Base-by-base conservation (phyloP, 2,329 filamentous ascomycete genomes). In the Fusarium sulawesiense region DNA sequence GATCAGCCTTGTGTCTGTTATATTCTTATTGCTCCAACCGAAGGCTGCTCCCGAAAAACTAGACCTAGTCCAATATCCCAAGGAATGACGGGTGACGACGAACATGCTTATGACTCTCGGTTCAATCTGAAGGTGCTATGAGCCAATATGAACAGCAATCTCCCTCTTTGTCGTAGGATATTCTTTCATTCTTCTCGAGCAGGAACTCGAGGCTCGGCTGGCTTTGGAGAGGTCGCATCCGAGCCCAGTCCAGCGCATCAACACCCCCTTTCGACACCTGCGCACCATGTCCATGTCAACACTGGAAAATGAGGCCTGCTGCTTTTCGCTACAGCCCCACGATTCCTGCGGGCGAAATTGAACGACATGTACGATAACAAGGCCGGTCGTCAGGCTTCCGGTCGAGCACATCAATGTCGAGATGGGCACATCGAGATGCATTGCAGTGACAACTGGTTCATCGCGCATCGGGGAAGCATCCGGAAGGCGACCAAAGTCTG, bases 321-420 rank as follows among this genome's bases (percentile, higher is more conserved):
- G 34, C 56, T 63, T 61, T 58, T 63, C 30, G 40, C 57, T 51
- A 42, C 49, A 41, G 55, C 65, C 66, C 69, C 69, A 72, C 57
- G 66, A 64, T 44, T 56, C 30, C 10, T 25, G 42, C 47, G 41
- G 25, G 51, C 61, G 49, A 56, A 48, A 21, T 11, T 51, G 27
- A n/a, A 13, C 1, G 32, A 25, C 48, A 54, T 54, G 40, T 34
- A 13, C 34, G 29, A 56, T 56, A 58, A 45, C 56, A 57, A 47
- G 55, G 53, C 21, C 23, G 12, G 49, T 18, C 34, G 30, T 41
- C 49, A 29, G 34, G 30, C 37, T 14, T 57, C 37, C 32, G 49
- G 40, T 40, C 61, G 58, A 60, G 56, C 55, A 23, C 23, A 30
- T 37, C 20, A 30, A 59, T 27, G 50, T 55, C 46, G 30, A 70